Evolutionary conservation across 2,329 filamentous ascomycete genomes (phyloP).

Genomic region (Fusarium devonianum): DNA sequence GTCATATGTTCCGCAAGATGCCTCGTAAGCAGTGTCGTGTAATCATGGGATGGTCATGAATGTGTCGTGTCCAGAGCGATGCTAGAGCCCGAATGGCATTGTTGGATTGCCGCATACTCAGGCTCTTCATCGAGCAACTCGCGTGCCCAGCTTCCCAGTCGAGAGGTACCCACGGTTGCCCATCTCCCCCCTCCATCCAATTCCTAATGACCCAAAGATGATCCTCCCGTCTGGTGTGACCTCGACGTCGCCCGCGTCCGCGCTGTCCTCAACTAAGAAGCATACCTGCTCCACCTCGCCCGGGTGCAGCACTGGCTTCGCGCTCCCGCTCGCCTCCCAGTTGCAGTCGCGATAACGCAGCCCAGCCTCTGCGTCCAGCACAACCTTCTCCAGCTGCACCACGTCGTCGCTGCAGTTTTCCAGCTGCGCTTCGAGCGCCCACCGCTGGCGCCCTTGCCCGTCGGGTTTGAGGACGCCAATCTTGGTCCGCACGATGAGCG

Average conservation of each 20-base stretch:
- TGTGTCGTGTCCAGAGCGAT: not conserved
- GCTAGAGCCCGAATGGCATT: constrained; percentile 10
- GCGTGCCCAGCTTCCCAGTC: constrained; percentile 79
- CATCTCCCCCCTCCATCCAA: constrained; percentile 90
- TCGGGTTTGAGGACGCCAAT: constrained; percentile 65
- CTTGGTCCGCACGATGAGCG: constrained; percentile 90
- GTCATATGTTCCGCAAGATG: not conserved
- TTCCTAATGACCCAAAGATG: constrained; percentile 80
- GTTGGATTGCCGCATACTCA: constrained; percentile 12
- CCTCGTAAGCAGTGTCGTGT: not conserved
- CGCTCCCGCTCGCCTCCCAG: constrained; percentile 56
- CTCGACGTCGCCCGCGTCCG: constrained; percentile 45
- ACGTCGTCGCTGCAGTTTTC: constrained; percentile 91
- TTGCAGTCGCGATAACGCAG: constrained; percentile 63
- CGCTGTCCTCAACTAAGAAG: constrained; percentile 62
- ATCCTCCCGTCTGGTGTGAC: constrained; percentile 64
- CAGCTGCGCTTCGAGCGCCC: constrained; percentile 90
- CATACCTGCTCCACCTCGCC: constrained; percentile 72
- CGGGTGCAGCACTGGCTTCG: constrained; percentile 64
- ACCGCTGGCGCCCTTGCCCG: constrained; percentile 52
- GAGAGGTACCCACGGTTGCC: constrained; percentile 87
- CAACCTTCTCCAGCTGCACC: constrained; percentile 76
- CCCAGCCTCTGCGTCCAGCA: constrained; percentile 60
- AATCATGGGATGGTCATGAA: constrained; percentile 4
- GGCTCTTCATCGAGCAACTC: constrained; percentile 45